A percentile compares a stretch with the other conserved stretches of the same genome.
Conservation (phyloP, 2,329 filamentous ascomycete species). For the Talaromyces piceae region DNA sequence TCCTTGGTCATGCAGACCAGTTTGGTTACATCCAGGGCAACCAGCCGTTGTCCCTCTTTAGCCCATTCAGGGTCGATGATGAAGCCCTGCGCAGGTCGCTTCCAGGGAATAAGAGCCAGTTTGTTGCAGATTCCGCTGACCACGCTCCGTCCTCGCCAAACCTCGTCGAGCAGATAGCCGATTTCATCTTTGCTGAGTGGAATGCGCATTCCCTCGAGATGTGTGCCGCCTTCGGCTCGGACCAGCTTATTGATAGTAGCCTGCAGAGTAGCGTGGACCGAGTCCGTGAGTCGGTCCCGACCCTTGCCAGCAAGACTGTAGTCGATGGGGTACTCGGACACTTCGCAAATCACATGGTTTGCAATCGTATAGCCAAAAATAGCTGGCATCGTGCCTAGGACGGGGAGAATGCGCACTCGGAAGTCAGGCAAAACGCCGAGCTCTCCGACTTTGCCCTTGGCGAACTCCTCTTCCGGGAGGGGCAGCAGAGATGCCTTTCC, state of each 20-base stretch:
- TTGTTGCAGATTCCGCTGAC: constrained; percentile 75
- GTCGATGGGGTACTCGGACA: constrained; percentile 69
- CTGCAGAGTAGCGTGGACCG: constrained; percentile 68
- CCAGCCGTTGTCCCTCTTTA: constrained; percentile 64
- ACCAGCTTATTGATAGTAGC: constrained; percentile 70
- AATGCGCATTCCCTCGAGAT: constrained; percentile 66
- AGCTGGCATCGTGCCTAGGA: constrained; percentile 93
- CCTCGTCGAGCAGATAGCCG: constrained; percentile 81
- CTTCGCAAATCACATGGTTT: constrained; percentile 81
- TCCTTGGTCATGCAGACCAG: constrained; percentile 92
- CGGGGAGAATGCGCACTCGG: constrained; percentile 85
- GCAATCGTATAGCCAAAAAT: constrained; percentile 88
- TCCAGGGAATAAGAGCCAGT: constrained; percentile 74
- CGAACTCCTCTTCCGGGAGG: constrained; percentile 77
- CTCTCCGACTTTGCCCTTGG: constrained; percentile 78
- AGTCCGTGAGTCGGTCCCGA: constrained; percentile 86
- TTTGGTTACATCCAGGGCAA: constrained; percentile 60
- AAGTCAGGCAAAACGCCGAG: constrained; percentile 87
- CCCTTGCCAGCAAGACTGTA: constrained; percentile 76
- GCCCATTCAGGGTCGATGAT: constrained; percentile 54
- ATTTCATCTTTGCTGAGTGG: constrained; percentile 74
- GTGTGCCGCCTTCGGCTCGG: constrained; percentile 41
- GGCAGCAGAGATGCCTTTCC: constrained; percentile 88
- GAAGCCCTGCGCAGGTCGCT: constrained; percentile 54
- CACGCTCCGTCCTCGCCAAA: constrained; percentile 74